These are phyloP conservation scores for Exophiala calicioides DNA, from an alignment of 2,329 filamentous ascomycete species.

Conservation along the genomic window DNA sequence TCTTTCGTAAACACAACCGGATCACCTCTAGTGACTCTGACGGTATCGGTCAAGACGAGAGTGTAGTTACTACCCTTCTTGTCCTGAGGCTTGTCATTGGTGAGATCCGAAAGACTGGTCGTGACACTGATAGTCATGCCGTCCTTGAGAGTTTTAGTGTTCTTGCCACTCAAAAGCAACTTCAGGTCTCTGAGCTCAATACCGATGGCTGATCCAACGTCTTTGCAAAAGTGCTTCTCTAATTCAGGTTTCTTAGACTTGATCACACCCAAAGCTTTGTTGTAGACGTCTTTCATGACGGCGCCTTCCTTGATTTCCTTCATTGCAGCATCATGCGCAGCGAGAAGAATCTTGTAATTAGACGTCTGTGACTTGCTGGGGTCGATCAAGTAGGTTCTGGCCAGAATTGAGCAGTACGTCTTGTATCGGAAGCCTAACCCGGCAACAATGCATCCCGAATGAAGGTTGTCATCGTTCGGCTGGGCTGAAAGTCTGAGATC, in stretches of 20 bases:
- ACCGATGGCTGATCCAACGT: slow-evolving; percentile 86
- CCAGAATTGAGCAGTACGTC: slow-evolving; percentile 90
- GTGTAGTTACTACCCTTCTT: slow-evolving; percentile 89
- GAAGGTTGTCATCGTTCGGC: slow-evolving; percentile 70
- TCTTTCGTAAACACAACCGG: slow-evolving; percentile 85
- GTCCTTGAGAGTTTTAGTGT: slow-evolving; percentile 77
- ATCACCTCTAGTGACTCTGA: slow-evolving; percentile 71
- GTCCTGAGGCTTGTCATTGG: slow-evolving; percentile 83
- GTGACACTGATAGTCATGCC: slow-evolving; percentile 95
- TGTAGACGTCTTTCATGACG: slow-evolving; percentile 84
- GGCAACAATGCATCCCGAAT: slow-evolving; percentile 90
- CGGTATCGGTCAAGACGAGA: slow-evolving; percentile 86
- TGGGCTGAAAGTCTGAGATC: slow-evolving; percentile 80
- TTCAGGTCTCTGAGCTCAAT: slow-evolving; percentile 86
- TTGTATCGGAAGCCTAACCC: slow-evolving; percentile 92
- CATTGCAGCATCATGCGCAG: slow-evolving; percentile 84
- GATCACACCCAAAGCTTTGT: slow-evolving; percentile 77
- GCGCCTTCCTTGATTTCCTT: slow-evolving; percentile 88
- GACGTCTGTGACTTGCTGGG: slow-evolving; percentile 94
- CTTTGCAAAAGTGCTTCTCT: slow-evolving; percentile 92
- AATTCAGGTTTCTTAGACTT: slow-evolving; percentile 91
- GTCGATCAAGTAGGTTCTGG: slow-evolving; percentile 92
- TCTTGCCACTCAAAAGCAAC: slow-evolving; percentile 84
- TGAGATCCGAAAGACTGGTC: slow-evolving; percentile 84
- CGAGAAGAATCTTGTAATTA: slow-evolving; percentile 85